These are phyloP conservation scores for Gonapodya sp. DNA, from an alignment of 192 early-diverging fungal species.

Conservation along the genomic window DNA sequence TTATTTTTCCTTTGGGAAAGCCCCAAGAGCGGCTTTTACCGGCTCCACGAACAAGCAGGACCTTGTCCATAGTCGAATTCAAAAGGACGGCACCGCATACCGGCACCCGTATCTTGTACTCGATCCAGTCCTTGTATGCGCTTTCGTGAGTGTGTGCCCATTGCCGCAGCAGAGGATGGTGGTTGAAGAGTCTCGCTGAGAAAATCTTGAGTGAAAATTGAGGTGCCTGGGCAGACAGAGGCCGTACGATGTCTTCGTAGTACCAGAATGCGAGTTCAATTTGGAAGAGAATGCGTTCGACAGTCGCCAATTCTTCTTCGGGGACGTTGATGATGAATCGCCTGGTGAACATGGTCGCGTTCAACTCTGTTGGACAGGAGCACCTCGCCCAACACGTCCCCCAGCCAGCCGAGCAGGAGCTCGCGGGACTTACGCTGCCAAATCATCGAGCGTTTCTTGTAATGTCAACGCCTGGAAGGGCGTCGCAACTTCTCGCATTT, in stretches of 20 bases:
- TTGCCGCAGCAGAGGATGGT: slow-evolving; percentile 81
- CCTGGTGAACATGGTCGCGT: slow-evolving; percentile 19
- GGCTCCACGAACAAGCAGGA: slow-evolving; percentile 88
- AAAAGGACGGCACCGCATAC: slow-evolving; percentile 96
- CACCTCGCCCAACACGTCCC: no score
- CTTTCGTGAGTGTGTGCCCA: slow-evolving; percentile 80
- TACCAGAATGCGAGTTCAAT: slow-evolving; percentile 99
- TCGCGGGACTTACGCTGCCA: neutral
- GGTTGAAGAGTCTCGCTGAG: slow-evolving; percentile 69
- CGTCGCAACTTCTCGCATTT: neutral
- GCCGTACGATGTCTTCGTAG: slow-evolving; percentile 96
- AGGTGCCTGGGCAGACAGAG: slow-evolving; percentile 66
- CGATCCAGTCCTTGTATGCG: slow-evolving; percentile 85
- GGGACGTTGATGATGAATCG: slow-evolving; percentile 99
- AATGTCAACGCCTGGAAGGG: neutral
- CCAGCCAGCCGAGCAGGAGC: neutral
- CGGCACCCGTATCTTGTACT: slow-evolving; percentile 92
- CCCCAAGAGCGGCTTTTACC: slow-evolving; percentile 82
- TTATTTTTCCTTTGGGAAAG: slow-evolving; percentile 99
- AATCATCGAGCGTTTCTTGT: neutral
- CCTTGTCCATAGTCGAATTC: slow-evolving; percentile 67
- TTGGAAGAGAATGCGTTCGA: slow-evolving; percentile 96
- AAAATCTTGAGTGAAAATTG: slow-evolving; percentile 79
- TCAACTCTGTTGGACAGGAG: no score
- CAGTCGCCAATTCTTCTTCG: slow-evolving; percentile 82